Conservation (phyloP, 1,284 basidiomycete species). For the Melampsora larici-populina region DNA sequence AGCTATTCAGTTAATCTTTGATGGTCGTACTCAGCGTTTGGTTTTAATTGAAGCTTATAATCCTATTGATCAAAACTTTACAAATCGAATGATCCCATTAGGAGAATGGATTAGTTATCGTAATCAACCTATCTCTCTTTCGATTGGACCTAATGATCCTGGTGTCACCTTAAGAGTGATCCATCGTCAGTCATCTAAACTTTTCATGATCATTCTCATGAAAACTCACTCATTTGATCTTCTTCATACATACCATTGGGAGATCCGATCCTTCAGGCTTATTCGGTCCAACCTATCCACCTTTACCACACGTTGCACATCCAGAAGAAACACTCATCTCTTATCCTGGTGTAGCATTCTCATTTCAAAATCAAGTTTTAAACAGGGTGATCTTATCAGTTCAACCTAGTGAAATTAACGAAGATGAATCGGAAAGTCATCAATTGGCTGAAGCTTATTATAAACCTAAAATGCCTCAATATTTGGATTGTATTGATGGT, state of each 20-base stretch:
- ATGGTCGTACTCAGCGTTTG: conserved; percentile 44
- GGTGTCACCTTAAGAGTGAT: conserved; percentile 45
- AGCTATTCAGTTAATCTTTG: conserved; percentile 45
- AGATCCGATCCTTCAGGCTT: neutral
- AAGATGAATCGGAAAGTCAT: conserved; percentile 33
- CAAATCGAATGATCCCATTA: neutral
- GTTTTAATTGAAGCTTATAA: conserved; percentile 43
- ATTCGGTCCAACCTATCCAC: conserved; percentile 41
- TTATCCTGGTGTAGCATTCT: conserved; percentile 48
- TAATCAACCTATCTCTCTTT: conserved; percentile 34
- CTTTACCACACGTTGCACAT: neutral
- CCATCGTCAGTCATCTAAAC: conserved; percentile 44
- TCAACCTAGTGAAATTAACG: conserved; percentile 17
- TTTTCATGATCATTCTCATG: conserved; percentile 25
- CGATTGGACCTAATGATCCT: conserved; percentile 39
- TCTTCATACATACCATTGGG: neutral
- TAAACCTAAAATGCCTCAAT: conserved; percentile 40
- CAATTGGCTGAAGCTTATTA: conserved; percentile 46
- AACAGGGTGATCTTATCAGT: conserved; percentile 14
- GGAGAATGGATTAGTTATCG: conserved; percentile 45
- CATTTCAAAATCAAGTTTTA: conserved; percentile 24
- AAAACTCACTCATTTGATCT: neutral
- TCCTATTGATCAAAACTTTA: neutral
- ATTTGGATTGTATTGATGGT: conserved; percentile 37
- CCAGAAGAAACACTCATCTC: conserved; percentile 43